A percentile compares a stretch with the other conserved stretches of the same genome.
Evolutionary conservation across 2,329 filamentous ascomycete species (phyloP).

Genomic region (Aspergillus ibericus): DNA sequence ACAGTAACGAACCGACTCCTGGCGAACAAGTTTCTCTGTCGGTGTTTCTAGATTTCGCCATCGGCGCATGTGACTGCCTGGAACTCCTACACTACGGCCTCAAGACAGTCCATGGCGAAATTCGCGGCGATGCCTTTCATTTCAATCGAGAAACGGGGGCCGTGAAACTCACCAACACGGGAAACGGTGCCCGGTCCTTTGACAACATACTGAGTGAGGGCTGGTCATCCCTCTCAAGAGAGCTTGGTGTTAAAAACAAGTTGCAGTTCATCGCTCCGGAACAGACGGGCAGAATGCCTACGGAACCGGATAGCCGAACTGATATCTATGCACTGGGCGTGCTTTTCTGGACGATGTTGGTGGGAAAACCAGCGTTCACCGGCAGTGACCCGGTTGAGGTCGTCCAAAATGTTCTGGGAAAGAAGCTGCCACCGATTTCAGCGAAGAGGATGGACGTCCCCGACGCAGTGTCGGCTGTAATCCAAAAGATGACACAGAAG

Average conservation of each 20-base stretch:
- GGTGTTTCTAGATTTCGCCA: slow-evolving; percentile 84
- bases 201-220: slow-evolving; percentile 87
- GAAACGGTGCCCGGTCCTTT: slow-evolving; percentile 82
- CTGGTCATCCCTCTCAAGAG: slow-evolving; percentile 79
- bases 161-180: slow-evolving; percentile 81
- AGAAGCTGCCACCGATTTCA: slow-evolving; percentile 74
- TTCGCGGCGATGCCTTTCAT: slow-evolving; percentile 87
- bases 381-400: slow-evolving; percentile 82
- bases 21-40: slow-evolving; percentile 67
- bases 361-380: slow-evolving; percentile 76
- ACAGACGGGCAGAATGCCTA: slow-evolving; percentile 89
- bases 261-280: slow-evolving; percentile 90
- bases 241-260: slow-evolving; percentile 84
- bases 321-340: slow-evolving; percentile 93
- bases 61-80: slow-evolving; percentile 80
- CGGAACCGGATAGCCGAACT: slow-evolving; percentile 85
- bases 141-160: slow-evolving; percentile 69
- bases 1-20: slow-evolving; percentile 50
- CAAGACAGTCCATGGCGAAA: slow-evolving; percentile 84
- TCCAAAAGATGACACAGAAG: slow-evolving; percentile 90
- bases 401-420: slow-evolving; percentile 82
- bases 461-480: slow-evolving; percentile 75
- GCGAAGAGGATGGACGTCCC: slow-evolving; percentile 79
- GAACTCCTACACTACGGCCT: slow-evolving; percentile 90
- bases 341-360: slow-evolving; percentile 82